Evolutionary conservation across 305 asterid genomes (phyloP), one percentile per base, ranked within the genome.

Genomic region (Fraxinus velutina): DNA sequence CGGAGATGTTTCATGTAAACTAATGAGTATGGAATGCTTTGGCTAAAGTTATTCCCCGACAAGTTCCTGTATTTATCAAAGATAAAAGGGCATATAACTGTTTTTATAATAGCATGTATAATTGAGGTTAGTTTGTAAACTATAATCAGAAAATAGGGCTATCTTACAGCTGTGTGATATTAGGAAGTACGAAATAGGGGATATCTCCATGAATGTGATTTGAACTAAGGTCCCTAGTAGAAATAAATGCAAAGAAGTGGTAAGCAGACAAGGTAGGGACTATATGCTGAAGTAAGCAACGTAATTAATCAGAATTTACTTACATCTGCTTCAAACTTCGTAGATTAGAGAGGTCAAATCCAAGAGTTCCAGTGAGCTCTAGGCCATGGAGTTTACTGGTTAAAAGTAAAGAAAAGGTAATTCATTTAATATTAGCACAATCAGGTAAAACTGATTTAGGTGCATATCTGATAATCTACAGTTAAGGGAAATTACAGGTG

Each of bases 321-420:
- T 88, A 92, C 97, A 95, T 86, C 79, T 90, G 93, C 90, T 91
- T 92, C 83, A 95, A 90, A 83, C 80, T 86, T 52, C 79, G 86
- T 19, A 95, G 91, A 87, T 87, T 89, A 70, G 87, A 83, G 83
- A 95, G 94, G 82, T 90, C 88, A 88, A 50, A 83, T 36, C 92
- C 93, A 77, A 93, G 89, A 82, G 29, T 81, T 81, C 97, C 97
- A 73, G 86, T 80, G 75, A 95, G 91, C 66, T 86, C 88, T 78
- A 95, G 86, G 50, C 95, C 93, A 60, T 88, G 89, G 86, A 93
- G 97, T 83, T 88, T 87, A 57, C 99, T 95, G 92, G 93, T 32
- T 52, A 83, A 80, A 57, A 81, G 60, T 44, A 75, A 62, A 42
- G 1, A 36, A 73, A 68, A 75, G 72, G 42, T 78, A 68, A 62